A percentile compares a stretch with the other conserved stretches of the same genome.
Evolutionary conservation across 129 eudicot species (phyloP).

Genomic region (Glebionis coronaria): DNA sequence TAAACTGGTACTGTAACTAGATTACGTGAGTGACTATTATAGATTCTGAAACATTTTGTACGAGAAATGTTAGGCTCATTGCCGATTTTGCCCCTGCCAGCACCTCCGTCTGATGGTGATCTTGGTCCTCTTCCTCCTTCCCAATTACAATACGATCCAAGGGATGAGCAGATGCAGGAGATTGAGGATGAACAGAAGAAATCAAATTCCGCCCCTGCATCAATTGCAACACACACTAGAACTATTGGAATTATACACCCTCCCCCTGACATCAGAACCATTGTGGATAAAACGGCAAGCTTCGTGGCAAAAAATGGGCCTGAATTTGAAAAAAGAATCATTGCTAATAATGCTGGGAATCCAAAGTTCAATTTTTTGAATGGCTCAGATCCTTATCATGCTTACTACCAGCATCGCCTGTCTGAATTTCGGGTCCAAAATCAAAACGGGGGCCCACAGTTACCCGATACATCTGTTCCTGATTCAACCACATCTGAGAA

Average conservation of each 20-base stretch:
- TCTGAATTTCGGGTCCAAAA: constrained; percentile 65
- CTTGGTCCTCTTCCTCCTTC: constrained; percentile 73
- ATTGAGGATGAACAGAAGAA: constrained; percentile 39
- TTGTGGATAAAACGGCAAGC: constrained; percentile 77
- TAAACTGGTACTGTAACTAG: constrained; percentile 16
- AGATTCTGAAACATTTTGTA: neutral
- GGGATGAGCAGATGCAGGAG: constrained; percentile 43
- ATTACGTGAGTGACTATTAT: neutral
- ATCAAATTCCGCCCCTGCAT: constrained; percentile 38
- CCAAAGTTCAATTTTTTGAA: constrained; percentile 80
- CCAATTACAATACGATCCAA: constrained; percentile 51
- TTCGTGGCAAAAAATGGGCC: constrained; percentile 93
- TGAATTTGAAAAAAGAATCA: constrained; percentile 77
- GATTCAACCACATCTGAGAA: constrained; percentile 34
- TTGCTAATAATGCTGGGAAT: constrained; percentile 68
- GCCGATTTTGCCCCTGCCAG: constrained; percentile 87
- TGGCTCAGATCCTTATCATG: constrained; percentile 86
- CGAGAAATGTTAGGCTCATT: constrained; percentile 52
- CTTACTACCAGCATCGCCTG: constrained; percentile 81
- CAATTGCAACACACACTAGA: constrained; percentile 80
- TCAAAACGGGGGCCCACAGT: constrained; percentile 41
- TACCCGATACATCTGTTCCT: constrained; percentile 40
- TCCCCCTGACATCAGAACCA: constrained; percentile 80
- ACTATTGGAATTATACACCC: constrained; percentile 90
- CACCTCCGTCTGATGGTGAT: constrained; percentile 88